Evolutionary conservation across 139 green algal genomes (phyloP), one percentile per base, ranked within the genome.

Genomic region (Chlamydomonas sphaeroides): DNA sequence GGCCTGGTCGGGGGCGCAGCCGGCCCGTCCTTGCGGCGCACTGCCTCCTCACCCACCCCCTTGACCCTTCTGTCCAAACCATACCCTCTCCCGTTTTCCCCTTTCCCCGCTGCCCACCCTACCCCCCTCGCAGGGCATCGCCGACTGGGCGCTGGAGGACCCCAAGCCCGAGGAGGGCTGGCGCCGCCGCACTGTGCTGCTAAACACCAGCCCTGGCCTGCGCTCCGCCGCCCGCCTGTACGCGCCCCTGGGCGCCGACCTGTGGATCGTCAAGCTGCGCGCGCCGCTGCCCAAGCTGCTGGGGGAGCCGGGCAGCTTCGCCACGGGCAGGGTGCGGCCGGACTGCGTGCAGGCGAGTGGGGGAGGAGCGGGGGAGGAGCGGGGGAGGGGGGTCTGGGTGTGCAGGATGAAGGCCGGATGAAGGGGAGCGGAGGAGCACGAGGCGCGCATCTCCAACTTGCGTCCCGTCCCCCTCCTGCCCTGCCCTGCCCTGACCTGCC

Each of bases 241-340:
- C 65, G 66, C 68, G 10, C 68, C 65, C 0, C 83, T 94, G 38
- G 92, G 92, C 1, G 87, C 87, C 17, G 86, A 92, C 85, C 65
- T 94, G 56, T 91, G 89, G 87, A 89, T 92, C 49, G 35, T 92
- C 61, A 95, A 95, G 88, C 86, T 95, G 35, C 57, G 84, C 2
- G 84, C 80, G 5, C 51, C 85, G 0, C 70, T 95, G 59, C 28
- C 68, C 49, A 83, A 82, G 33, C 61, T 90, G 65, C 65, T 91
- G 62, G 68, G 85, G n/a, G 85, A 95, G 67, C 70, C 89, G 45
- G 86, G 59, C 32, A 88, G 83, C 6, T 93, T 88, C 74, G 87
- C 87, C 25, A 90, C 88, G 15, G 88, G 91, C 26, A 89, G 75
- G 49, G 91, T 95, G 57, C 83, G 80, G 3, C 84, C 83, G 11